These are phyloP conservation scores for Aegilops bicornis DNA, from an alignment of 176 grass and related monocot genomes.

Conservation along the genomic window DNA sequence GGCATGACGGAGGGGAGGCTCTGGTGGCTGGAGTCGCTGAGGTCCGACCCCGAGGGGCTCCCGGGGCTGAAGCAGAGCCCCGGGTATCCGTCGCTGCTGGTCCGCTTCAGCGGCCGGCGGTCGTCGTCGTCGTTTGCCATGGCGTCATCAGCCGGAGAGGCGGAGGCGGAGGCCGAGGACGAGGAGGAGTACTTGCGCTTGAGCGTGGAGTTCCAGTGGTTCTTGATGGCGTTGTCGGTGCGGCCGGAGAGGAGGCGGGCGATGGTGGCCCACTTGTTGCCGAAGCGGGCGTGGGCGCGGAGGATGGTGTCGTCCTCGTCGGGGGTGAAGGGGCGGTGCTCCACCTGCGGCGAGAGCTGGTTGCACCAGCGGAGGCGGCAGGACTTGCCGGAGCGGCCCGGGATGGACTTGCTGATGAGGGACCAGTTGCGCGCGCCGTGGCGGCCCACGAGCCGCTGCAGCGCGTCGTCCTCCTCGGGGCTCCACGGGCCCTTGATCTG, in stretches of 20 bases:
- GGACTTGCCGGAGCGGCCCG: constrained; percentile 73
- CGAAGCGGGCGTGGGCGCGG: constrained; percentile 64
- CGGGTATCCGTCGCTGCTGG: constrained; percentile 51
- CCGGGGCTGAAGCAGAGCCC: constrained; percentile 56
- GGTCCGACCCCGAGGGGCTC: constrained; percentile 65
- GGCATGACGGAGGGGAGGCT: constrained; percentile 51
- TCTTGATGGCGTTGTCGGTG: constrained; percentile 99
- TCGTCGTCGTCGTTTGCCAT: neutral
- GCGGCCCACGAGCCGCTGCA: constrained; percentile 59
- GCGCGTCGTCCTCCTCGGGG: constrained; percentile 93
- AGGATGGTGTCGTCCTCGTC: constrained; percentile 92
- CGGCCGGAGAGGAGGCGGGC: constrained; percentile 70
- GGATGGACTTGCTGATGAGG: constrained; percentile 86
- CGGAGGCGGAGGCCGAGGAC: neutral
- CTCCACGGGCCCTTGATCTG: constrained; percentile 97
- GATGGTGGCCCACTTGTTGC: constrained; percentile 99
- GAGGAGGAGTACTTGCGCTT: constrained; percentile 48
- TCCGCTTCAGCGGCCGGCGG: constrained; percentile 58
- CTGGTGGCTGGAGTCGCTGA: constrained; percentile 72
- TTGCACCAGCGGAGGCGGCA: constrained; percentile 95
- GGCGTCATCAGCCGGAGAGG: neutral
- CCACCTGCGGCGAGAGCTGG: constrained; percentile 90
- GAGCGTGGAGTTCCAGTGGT: constrained; percentile 98
- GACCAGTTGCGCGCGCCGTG: constrained; percentile 93
- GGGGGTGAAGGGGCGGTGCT: constrained; percentile 84